Base-by-base conservation (phyloP, 192 early-diverging fungal genomes). In the Dispira simplex region DNA sequence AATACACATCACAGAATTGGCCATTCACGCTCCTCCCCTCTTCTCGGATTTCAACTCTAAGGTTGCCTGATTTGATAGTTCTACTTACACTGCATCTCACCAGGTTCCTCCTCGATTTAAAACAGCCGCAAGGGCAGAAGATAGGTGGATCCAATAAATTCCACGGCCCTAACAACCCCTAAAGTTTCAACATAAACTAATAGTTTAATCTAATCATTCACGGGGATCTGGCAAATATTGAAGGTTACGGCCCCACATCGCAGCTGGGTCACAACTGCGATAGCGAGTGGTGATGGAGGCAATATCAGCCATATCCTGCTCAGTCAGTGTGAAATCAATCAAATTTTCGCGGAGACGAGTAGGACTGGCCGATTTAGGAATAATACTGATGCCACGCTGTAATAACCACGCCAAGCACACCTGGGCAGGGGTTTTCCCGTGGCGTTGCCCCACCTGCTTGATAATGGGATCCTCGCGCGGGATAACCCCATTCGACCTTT, bases 281-380 rank as follows among this genome's bases (percentile, higher is more conserved):
- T 20, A 25, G 20, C 52, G 52, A 8, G 10, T 8, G 8, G 10
- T n/a, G 20, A 54, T 54, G 20, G n/a, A 23, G 11, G 52, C n/a
- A 46, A 76, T 70, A 13, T 44, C 26, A 46, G 59, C 45, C 27
- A 71, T 55, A 11, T 76, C 71, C 20, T 66, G 65, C 3, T 39
- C 63, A 0, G 59, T 27, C 43, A 76, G 64, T 13, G 60, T 47
- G 51, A 76, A 70, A 28, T 44, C 13, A 32, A 64, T 46, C 46
- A 70, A 62, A 55, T 76, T 76, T 27, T 72, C 73, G 20, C 59
- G 52, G 64, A 91, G 80, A 39, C 87, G 75, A 9, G 70, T 66
- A 11, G 74, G 72, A 20, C 80, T 87, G 18, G 81, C 78, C 8
- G 80, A 83, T 76, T 90, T 90, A 66, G 90, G 90, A 69, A 92